Evolutionary conservation across 1,284 basidiomycete genomes (phyloP).

Genomic region (Ceratobasidium sp.): DNA sequence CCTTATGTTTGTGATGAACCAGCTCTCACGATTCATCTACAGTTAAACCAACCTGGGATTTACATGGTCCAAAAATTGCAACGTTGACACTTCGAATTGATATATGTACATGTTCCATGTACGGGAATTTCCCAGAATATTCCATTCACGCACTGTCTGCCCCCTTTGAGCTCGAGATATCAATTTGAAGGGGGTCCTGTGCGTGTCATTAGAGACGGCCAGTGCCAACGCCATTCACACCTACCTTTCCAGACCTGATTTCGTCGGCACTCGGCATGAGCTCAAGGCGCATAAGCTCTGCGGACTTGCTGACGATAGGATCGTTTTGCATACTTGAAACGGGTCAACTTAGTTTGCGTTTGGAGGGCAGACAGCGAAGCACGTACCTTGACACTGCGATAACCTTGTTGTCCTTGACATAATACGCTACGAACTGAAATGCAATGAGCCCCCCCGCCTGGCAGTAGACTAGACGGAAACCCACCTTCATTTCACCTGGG

Average conservation of each 20-base stretch:
- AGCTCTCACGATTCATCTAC: too few species aligned
- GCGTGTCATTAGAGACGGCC: slow-evolving; percentile 13
- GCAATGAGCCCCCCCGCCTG: background rate
- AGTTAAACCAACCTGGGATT: too few species aligned
- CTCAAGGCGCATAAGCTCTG: slow-evolving; percentile 79
- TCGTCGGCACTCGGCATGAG: slow-evolving; percentile 84
- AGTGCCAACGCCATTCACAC: background rate
- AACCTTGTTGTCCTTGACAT: slow-evolving; percentile 76
- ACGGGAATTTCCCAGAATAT: background rate
- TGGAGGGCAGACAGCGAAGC: background rate
- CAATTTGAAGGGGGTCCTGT: slow-evolving; percentile 48
- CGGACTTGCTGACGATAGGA: slow-evolving; percentile 79
- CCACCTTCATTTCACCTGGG: slow-evolving; percentile 78
- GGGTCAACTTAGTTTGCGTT: background rate
- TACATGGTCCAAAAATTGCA: background rate
- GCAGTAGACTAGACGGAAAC: slow-evolving; percentile 35
- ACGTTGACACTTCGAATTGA: background rate
- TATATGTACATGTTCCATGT: background rate
- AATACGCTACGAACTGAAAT: slow-evolving; percentile 82
- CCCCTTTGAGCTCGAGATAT: slow-evolving; percentile 39
- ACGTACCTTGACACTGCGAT: slow-evolving; percentile 78
- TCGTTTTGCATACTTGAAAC: slow-evolving; percentile 75
- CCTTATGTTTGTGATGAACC: too few species aligned
- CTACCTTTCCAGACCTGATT: slow-evolving; percentile 61
- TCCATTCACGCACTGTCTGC: background rate